phyloP scores from a whole-genome alignment of 164 flowering plant genomes.

The Sextonia rubra region DNA sequence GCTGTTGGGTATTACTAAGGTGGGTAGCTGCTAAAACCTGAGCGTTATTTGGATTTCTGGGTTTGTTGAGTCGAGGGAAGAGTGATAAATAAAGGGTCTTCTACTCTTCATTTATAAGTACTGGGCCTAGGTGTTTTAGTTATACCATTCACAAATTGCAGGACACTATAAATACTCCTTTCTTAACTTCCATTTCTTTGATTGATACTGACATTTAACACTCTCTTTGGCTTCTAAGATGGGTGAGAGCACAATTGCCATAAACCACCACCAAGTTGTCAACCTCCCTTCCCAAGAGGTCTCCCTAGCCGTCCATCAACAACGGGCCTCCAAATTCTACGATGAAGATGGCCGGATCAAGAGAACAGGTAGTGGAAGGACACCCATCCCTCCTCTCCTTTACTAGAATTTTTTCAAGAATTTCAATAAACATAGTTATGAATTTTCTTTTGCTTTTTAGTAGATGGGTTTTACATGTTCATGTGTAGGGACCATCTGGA shows the following conservation, averaged over 20 bases:
- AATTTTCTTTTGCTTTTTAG: neutral
- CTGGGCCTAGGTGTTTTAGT: neutral
- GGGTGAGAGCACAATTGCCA: neutral
- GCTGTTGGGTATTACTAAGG: no score
- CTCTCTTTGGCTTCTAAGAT: neutral
- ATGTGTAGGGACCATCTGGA: constrained; percentile 16
- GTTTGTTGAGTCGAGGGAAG: no score
- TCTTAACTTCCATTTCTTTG: neutral
- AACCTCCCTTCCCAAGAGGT: neutral
- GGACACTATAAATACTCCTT: neutral
- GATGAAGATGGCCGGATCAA: constrained; percentile 49
- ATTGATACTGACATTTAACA: no score
- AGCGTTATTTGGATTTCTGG: no score
- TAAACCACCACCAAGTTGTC: no score
- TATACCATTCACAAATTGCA: neutral
- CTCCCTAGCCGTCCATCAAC: constrained; percentile 11
- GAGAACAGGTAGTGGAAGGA: constrained; percentile 31
- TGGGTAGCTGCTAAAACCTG: no score
- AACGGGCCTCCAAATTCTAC: constrained; percentile 23
- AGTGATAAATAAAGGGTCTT: neutral
- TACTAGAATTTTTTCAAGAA: no score
- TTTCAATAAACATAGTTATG: neutral
- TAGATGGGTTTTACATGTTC: neutral
- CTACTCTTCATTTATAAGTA: neutral
- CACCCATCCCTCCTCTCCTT: neutral